These are phyloP conservation scores for Metschnikowia drakensbergensis DNA, from an alignment of 805 yeast species.

Conservation along the genomic window DNA sequence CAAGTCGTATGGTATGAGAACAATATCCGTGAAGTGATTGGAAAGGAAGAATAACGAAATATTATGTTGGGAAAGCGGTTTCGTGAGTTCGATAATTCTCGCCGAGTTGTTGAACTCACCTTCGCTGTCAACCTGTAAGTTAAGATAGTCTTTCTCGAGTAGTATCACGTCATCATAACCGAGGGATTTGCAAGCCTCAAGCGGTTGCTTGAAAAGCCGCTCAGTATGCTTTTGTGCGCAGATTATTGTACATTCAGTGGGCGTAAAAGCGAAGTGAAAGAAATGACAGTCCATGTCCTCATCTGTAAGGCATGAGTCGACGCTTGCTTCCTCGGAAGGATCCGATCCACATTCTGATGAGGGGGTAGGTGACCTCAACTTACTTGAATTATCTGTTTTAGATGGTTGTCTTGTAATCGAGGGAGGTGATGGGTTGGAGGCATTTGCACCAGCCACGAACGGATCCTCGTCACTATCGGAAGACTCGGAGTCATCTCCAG, in stretches of 20 bases:
- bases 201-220: constrained; percentile 36
- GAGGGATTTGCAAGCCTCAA: constrained; percentile 29
- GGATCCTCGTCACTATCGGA: neutral
- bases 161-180: constrained; percentile 37
- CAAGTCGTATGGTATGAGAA: constrained; percentile 49
- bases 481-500: neutral
- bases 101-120: constrained; percentile 50
- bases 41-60: constrained; percentile 60
- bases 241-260: constrained; percentile 59
- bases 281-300: constrained; percentile 23
- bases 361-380: constrained; percentile 13
- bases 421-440: neutral
- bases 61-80: constrained; percentile 53
- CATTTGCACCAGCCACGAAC: neutral
- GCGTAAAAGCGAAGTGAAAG: constrained; percentile 60
- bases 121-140: constrained; percentile 58
- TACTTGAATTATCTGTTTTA: constrained; percentile 30
- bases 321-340: constrained; percentile 4
- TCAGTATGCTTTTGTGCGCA: constrained; percentile 41
- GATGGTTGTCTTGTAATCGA: constrained; percentile 5
- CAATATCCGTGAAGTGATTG: constrained; percentile 61
- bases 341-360: constrained; percentile 6
- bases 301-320: neutral
- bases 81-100: constrained; percentile 52
- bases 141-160: constrained; percentile 43